Evolutionary conservation across 179 eudicot genomes (phyloP), one percentile per base, ranked within the genome.

Genomic region (Silene vulgaris): DNA sequence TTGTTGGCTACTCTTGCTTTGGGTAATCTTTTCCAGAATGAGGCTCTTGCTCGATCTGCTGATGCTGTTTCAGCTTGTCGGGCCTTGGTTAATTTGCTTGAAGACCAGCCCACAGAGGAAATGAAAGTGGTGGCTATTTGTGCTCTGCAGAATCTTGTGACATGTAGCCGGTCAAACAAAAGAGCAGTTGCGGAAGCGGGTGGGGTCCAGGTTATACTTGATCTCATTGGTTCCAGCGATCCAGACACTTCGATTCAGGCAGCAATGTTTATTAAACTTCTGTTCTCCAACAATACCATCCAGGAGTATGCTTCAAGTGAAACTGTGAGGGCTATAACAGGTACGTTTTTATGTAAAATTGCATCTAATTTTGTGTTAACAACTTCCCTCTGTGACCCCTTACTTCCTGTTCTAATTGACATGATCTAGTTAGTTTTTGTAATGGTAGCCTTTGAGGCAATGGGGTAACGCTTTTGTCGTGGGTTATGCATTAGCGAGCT

Each of bases 101-200:
- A 93, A 83, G 99, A 96, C 80, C 99, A 93, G 81, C 97, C 99
- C 21, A 88, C 98, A 3, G 99, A 96, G 84, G 99, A 96, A 82
- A 96, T 96, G 99, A 96, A 96, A 83, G 96, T 96, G 69, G 97
- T 96, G 19, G 96, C 99, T 54, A 89, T 96, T 71, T 96, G 99
- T 84, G 94, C 99, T 35, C 82, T 96, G 79, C 99, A 96, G 85
- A 96, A 93, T 79, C 97, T 96, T 73, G 99, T 96, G 14, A 93
- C 89, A 89, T 84, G 85, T 79, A 96, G 98, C 77, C 84, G 98
- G 77, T 89, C 97, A 65, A 96, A 96, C 80, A 93, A 93, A 82
- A 91, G 98, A 84, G 99, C 99, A 19, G 98, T 96, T 78, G 99
- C 98, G 43, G 99, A 96, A 84, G 96, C 97, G 71, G 99, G 99